These are phyloP conservation scores for Mycena vitilis DNA, from an alignment of 768 basidiomycete genomes.

Conservation along the genomic window DNA sequence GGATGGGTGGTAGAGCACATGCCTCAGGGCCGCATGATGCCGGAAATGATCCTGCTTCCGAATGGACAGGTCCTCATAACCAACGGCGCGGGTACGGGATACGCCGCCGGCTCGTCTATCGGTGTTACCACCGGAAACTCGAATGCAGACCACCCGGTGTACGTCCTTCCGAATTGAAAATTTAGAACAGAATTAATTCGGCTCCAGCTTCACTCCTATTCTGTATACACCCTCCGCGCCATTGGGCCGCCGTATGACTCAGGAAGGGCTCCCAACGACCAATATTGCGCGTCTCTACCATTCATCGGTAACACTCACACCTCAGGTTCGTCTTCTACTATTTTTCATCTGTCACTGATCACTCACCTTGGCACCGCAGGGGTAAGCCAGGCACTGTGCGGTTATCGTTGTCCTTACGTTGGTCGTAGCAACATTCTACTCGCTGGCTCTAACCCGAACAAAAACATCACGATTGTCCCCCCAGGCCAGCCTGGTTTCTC, in stretches of 20 bases:
- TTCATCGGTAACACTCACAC: conserved; percentile 48
- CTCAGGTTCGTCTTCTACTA: conserved; percentile 2
- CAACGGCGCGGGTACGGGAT: too few relatives aligned
- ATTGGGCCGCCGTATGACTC: conserved; percentile 52
- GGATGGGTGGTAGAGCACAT: conserved; percentile 61
- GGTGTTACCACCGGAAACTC: too few relatives aligned
- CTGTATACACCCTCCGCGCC: conserved; percentile 53
- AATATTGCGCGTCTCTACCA: conserved; percentile 49
- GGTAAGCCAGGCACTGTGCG: too few relatives aligned
- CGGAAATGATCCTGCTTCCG: too few relatives aligned
- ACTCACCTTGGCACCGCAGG: too few relatives aligned
- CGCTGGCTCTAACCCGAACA: conserved; percentile 11
- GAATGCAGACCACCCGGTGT: too few relatives aligned
- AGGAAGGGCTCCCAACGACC: conserved; percentile 42
- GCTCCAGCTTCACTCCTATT: conserved; percentile 44
- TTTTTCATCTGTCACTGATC: too few relatives aligned
- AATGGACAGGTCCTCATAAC: too few relatives aligned
- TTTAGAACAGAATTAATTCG: too few relatives aligned
- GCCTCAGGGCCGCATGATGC: conserved; percentile 51
- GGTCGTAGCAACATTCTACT: conserved; percentile 10
- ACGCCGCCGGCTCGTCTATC: too few relatives aligned
- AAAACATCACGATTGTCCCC: conserved; percentile 23
- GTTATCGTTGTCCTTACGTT: not conserved
- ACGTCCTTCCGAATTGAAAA: too few relatives aligned
- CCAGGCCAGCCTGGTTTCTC: conserved; percentile 37